Percentiles rank a stretch among this genome's conserved stretches.
phyloP scores from a whole-genome alignment of 352 stramenopile species.

The Pythium aristosporum region DNA sequence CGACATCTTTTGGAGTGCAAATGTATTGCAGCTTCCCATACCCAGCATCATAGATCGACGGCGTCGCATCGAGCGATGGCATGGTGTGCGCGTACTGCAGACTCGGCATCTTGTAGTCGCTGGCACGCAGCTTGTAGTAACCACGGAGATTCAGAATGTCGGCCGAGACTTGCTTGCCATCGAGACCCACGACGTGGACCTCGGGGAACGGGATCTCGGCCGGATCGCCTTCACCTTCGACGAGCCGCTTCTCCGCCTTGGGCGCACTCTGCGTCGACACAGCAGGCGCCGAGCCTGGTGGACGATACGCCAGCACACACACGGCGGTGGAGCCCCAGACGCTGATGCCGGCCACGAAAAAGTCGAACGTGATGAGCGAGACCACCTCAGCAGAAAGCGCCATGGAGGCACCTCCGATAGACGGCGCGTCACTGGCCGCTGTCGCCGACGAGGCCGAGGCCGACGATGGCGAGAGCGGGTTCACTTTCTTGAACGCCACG shows the following conservation, averaged over 20 bases:
- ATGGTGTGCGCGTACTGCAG: slow-evolving; percentile 53
- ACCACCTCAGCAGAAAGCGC: slow-evolving; percentile 63
- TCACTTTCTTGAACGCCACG: slow-evolving; percentile 65
- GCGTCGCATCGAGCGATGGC: not conserved
- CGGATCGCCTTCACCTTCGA: slow-evolving; percentile 71
- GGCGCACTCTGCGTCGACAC: slow-evolving; percentile 15
- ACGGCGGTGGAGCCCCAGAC: slow-evolving; percentile 57
- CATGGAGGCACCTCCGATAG: slow-evolving; percentile 28
- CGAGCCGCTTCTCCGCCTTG: slow-evolving; percentile 38
- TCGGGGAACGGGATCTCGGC: slow-evolving; percentile 79
- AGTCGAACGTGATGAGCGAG: slow-evolving; percentile 77
- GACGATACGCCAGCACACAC: slow-evolving; percentile 71
- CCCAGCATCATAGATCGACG: slow-evolving; percentile 69
- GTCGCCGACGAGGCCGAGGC: slow-evolving; percentile 35
- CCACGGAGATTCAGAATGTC: slow-evolving; percentile 75
- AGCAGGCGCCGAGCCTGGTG: slow-evolving; percentile 42
- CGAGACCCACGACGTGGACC: slow-evolving; percentile 84
- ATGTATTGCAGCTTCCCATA: slow-evolving; percentile 71
- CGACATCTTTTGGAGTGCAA: slow-evolving; percentile 82
- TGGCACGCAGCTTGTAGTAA: slow-evolving; percentile 70
- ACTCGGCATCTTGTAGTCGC: slow-evolving; percentile 81
- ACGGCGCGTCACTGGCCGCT: not conserved
- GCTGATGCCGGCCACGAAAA: slow-evolving; percentile 78
- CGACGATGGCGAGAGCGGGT: slow-evolving; percentile 38
- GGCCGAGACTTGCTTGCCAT: slow-evolving; percentile 85